Evolutionary conservation across 2,329 filamentous ascomycete species (phyloP), one percentile per base, ranked within the genome.

Genomic region (Eurotiales sp.): DNA sequence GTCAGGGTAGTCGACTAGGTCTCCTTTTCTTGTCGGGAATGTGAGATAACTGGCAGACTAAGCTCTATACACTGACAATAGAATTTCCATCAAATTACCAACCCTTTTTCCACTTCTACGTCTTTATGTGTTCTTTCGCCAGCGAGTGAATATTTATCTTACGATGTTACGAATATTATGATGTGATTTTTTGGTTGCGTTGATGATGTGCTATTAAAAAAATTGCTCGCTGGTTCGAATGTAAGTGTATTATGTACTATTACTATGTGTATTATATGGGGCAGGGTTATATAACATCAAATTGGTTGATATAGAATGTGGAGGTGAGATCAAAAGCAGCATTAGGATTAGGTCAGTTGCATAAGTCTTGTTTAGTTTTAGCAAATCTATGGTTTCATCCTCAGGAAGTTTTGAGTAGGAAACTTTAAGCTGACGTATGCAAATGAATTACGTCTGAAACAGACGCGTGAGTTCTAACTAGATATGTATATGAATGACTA

Each of bases 41-140:
- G 43, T 21, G 36, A 47, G 51, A 49, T 48, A 44, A 47, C 32
- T 52, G 51, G 46, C 32, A 49, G 45, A 45, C 50, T 44, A 42
- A 22, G 15, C 40, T 45, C 25, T 43, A 42, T 22, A 40, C 36
- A 49, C 23, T 25, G 27, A 50, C 27, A 50, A 50, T 50, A 50
- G 10, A 50, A 50, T n/a, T 8, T 40, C 12, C 39, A 29, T 48
- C 22, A 17, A 47, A 47, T 48, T 48, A 40, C 34, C 37, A 39
- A 22, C 36, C 34, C 17, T 42, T 27, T 39, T 47, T 22, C 22
- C 12, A 37, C 15, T 48, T 39, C n/a, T 3, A 19, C 17, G 12
- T 25, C 27, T 37, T 23, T 37, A 4, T 27, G 22, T 34, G 19
- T 41, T 4, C 27, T 45, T 7, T 15, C 29, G 40, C 30, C n/a